phyloP scores from a whole-genome alignment of 1,139 yeast species.

The Magnusiomyces ingens region DNA sequence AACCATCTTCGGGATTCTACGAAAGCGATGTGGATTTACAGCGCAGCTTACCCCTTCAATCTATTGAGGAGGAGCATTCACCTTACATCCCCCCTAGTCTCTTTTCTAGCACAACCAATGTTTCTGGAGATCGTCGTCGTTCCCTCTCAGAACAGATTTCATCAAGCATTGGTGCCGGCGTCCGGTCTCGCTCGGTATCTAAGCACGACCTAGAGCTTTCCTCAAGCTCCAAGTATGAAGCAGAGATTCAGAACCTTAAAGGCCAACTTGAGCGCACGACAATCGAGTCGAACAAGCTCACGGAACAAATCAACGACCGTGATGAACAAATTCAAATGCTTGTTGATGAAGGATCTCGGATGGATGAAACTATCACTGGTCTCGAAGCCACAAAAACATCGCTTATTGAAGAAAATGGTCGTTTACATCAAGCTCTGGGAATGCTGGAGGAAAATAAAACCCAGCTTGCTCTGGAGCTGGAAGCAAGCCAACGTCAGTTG shows the following conservation, averaged over 20 bases:
- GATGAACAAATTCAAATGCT: constrained; percentile 30
- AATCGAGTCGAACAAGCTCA: too few relatives aligned
- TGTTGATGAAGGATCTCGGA: constrained; percentile 27
- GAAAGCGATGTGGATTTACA: neutral
- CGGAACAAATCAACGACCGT: constrained; percentile 19
- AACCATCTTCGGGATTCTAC: neutral
- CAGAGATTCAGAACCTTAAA: neutral
- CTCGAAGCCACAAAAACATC: constrained; percentile 27
- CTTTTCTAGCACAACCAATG: constrained; percentile 1
- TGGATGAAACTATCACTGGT: constrained; percentile 26
- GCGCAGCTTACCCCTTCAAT: constrained; percentile 9
- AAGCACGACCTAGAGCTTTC: constrained; percentile 1
- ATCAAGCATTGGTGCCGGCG: constrained; percentile 14
- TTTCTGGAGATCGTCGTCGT: constrained; percentile 11
- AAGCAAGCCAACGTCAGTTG: constrained; percentile 5
- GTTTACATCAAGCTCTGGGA: constrained; percentile 27
- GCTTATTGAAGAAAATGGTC: constrained; percentile 30
- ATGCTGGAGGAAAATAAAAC: constrained; percentile 25
- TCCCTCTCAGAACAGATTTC: constrained; percentile 16
- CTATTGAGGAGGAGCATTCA: constrained; percentile 14
- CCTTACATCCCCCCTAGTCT: constrained; percentile 15
- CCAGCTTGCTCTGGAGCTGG: constrained; percentile 9
- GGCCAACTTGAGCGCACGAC: neutral
- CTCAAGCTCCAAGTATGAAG: neutral
- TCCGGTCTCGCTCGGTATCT: constrained; percentile 9